A percentile compares a stretch with the other conserved stretches of the same genome.
phyloP scores from a whole-genome alignment of 176 grass and related monocot genomes.

The Hsuehochloa calcarea region DNA sequence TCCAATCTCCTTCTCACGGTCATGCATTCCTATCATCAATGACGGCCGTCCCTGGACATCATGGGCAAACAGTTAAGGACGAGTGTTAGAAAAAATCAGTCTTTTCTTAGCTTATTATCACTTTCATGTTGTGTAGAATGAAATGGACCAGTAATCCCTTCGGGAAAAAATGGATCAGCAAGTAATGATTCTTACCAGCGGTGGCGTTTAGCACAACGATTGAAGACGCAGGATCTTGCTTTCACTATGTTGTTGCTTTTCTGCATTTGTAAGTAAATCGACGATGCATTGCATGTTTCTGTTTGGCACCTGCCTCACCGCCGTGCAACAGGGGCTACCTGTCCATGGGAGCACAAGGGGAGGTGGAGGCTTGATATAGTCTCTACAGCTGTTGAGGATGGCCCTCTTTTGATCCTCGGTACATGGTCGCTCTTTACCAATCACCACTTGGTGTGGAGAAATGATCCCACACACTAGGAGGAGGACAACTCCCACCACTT shows the following conservation, averaged over 20 bases:
- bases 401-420: rapidly evolving
- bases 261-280: not conserved
- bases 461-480: not conserved
- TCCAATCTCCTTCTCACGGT: too few relatives aligned
- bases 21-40: not conserved
- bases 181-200: not conserved
- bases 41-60: not conserved
- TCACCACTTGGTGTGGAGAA: not conserved
- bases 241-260: not conserved
- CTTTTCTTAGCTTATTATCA: not conserved
- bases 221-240: not conserved
- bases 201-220: not conserved
- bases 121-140: not conserved
- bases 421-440: not conserved
- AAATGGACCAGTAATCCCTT: not conserved
- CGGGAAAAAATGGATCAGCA: too few relatives aligned
- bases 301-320: not conserved
- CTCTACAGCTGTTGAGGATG: not conserved
- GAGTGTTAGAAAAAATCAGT: not conserved
- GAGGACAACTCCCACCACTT: not conserved
- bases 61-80: not conserved
- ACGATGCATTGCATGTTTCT: not conserved
- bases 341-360: too few relatives aligned
- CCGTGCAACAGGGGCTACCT: not conserved
- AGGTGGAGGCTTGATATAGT: too few relatives aligned